Evolutionary conservation across 345 rosid species (phyloP), one percentile per base, ranked within the genome.

Genomic region (Nephelium lappaceum): DNA sequence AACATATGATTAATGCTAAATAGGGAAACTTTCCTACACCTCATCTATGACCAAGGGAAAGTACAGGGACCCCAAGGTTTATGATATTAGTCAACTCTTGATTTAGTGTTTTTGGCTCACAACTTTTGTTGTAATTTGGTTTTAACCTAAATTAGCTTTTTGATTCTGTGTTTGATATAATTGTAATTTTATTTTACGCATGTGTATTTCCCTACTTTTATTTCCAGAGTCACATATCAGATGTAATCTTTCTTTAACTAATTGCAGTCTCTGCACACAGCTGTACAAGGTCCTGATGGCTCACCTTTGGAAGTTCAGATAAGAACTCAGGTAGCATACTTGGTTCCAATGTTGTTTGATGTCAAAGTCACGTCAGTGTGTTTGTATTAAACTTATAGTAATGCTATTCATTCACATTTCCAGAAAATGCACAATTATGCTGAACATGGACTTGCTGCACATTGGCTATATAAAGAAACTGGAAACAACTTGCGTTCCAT

Each of bases 361-460:
- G 71, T 64, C n/a, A 18, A 63, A 47, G 27, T 24, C 69, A 24
- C 21, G 36, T 65, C 9, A 51, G 58, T n/a, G 27, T 27, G 16
- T 66, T 45, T 71, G 51, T 42, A 42, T 66, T 79, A 61, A 21
- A 64, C 80, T 80, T 57, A 38, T 53, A 38, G 55, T 69, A 65
- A 36, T 53, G 61, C 42, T 53, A 61, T 14, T 45, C 15, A 47
- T 47, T 19, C 8, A 38, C 45, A 58, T 80, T 78, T 80, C 5
- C 81, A 89, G 95, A 91, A 86, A 85, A 91, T 91, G 95, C 93
- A 91, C 15, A 92, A 91, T 57, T 85, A 86, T 84, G 95, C 95
- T 67, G 95, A 91, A 76, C 90, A 91, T 85, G 95, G 93, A 65
- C 92, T 89, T 82, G 93, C 95, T 49, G 95, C 95, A n/a, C 95